A percentile compares a stretch with the other conserved stretches of the same genome.
phyloP scores from a whole-genome alignment of 768 basidiomycete genomes.

The Dentipellis fragilis region DNA sequence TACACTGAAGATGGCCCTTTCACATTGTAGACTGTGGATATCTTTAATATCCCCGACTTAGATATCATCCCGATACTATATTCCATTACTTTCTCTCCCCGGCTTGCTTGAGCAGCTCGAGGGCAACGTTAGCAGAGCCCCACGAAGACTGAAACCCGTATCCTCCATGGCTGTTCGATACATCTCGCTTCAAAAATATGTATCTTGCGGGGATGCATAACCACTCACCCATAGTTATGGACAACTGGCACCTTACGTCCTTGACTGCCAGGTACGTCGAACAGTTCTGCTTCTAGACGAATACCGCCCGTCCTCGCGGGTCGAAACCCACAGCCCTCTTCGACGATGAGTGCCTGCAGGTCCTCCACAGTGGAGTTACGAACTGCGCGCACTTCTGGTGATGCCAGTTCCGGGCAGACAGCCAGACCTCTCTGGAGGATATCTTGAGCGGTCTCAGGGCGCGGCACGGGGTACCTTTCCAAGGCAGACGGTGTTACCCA shows the following conservation, averaged over 20 bases:
- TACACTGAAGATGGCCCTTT: not conserved
- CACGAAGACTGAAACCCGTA: conserved; percentile 57
- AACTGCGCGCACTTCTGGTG: conserved; percentile 16
- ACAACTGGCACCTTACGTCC: conserved; percentile 36
- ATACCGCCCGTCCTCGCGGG: conserved; percentile 64
- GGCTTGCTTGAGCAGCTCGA: conserved; percentile 36
- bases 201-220: not conserved
- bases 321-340: conserved; percentile 48
- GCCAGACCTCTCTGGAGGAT: conserved; percentile 40
- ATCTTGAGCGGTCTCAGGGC: conserved; percentile 48
- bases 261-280: conserved; percentile 19
- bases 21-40: not conserved
- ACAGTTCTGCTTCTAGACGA: conserved; percentile 40
- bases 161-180: conserved; percentile 41
- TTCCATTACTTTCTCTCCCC: conserved; percentile 14
- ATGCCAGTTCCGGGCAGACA: conserved; percentile 23
- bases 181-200: not conserved
- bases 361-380: conserved; percentile 27
- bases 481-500: too few species aligned
- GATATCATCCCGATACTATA: not conserved
- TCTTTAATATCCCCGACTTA: not conserved
- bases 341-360: conserved; percentile 27
- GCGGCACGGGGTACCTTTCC: conserved; percentile 51
- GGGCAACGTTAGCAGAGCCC: conserved; percentile 46
- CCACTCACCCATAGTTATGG: conserved; percentile 59